Evolutionary conservation across 1,284 basidiomycete genomes (phyloP).

Genomic region (Mrakiaceae sp.): DNA sequence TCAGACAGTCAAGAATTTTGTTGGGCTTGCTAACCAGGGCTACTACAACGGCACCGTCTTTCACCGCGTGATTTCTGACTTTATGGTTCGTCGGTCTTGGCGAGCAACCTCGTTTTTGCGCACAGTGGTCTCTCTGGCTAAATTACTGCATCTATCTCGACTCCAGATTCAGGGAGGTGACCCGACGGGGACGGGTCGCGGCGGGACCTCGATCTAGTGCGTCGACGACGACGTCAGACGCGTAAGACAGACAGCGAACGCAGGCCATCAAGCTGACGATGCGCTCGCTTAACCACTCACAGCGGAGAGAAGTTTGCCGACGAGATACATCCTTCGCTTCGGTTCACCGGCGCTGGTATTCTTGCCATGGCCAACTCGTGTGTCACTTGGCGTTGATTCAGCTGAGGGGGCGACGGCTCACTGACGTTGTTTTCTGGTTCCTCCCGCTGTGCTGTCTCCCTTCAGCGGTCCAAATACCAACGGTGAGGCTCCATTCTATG

Average conservation of each 20-base stretch:
- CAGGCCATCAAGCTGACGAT: too few relatives aligned
- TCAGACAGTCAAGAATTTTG: slow-evolving; percentile 89
- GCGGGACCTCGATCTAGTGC: slow-evolving; percentile 76
- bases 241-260: too few relatives aligned
- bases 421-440: background rate
- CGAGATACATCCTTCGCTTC: slow-evolving; percentile 71
- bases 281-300: too few relatives aligned
- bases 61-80: slow-evolving; percentile 69
- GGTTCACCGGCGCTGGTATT: slow-evolving; percentile 92
- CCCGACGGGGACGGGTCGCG: slow-evolving; percentile 86
- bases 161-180: slow-evolving; percentile 92
- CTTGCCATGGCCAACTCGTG: slow-evolving; percentile 94
- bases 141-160: slow-evolving; percentile 43
- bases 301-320: slow-evolving; percentile 19
- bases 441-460: background rate
- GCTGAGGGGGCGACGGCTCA: too few relatives aligned
- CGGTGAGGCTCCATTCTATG: background rate
- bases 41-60: slow-evolving; percentile 77
- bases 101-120: background rate
- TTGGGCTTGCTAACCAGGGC: slow-evolving; percentile 61
- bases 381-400: background rate
- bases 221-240: slow-evolving; percentile 42
- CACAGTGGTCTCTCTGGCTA: background rate
- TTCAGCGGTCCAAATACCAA: slow-evolving; percentile 4
- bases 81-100: slow-evolving; percentile 33